These are phyloP conservation scores for Backusella psychrophila DNA, from an alignment of 192 early-diverging fungal genomes.

Conservation along the genomic window DNA sequence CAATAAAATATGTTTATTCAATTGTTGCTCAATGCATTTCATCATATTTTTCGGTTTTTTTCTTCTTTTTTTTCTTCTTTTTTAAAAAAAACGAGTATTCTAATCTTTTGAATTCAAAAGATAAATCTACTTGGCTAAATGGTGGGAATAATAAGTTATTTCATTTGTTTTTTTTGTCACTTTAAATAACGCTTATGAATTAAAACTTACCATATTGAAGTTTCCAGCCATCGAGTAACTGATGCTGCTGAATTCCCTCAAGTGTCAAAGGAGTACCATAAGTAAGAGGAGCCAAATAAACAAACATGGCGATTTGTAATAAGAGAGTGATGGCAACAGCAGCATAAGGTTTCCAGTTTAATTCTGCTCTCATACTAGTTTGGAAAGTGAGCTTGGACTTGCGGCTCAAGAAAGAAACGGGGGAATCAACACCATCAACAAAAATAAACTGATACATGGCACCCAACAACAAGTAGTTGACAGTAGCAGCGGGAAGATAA, in stretches of 20 bases:
- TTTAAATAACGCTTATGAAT: no score
- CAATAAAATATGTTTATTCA: no score
- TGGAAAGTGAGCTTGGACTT: not conserved
- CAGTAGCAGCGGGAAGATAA: constrained; percentile 87
- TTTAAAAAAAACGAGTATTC: no score
- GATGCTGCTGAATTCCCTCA: constrained; percentile 57
- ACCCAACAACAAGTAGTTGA: constrained; percentile 75
- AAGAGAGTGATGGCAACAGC: constrained; percentile 43
- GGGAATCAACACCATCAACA: constrained; percentile 53
- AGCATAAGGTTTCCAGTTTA: constrained; percentile 31
- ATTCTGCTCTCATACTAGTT: constrained; percentile 20
- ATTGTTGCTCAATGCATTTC: no score
- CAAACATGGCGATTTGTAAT: constrained; percentile 59
- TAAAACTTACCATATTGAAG: constrained; percentile 63
- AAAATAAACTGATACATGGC: constrained; percentile 77
- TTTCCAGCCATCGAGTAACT: constrained; percentile 82
- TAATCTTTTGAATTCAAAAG: no score
- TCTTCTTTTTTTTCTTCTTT: no score
- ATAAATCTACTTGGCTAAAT: no score
- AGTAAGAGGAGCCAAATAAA: constrained; percentile 81
- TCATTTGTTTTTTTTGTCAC: no score
- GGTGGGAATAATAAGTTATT: no score
- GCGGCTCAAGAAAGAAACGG: constrained; percentile 37
- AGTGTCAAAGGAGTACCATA: constrained; percentile 76
- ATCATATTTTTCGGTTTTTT: no score